Percentiles rank a stretch among this genome's conserved stretches.
Conservation (phyloP, 768 basidiomycete genomes). For the Lepiota subincarnata region DNA sequence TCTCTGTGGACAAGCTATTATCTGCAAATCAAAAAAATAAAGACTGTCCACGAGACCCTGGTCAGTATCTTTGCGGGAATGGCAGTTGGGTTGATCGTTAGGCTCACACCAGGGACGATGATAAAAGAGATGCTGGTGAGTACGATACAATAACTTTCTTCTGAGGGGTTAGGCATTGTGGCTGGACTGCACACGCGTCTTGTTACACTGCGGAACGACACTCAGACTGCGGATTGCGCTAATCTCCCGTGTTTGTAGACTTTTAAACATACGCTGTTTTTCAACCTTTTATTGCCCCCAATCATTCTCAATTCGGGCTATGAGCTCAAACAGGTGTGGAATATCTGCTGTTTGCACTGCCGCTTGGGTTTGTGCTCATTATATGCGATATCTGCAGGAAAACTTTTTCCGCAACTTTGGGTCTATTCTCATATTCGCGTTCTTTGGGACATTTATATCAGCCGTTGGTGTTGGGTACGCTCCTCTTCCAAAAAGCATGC, state of each 20-base stretch:
- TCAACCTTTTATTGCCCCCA: slow-evolving; percentile 95
- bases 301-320: slow-evolving; percentile 98
- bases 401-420: slow-evolving; percentile 99
- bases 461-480: slow-evolving; percentile 93
- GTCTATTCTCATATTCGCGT: slow-evolving; percentile 91
- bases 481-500: neutral
- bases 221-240: neutral
- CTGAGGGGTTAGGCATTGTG: neutral
- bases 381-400: slow-evolving; percentile 51
- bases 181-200: neutral
- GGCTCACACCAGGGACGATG: slow-evolving; percentile 88
- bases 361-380: slow-evolving; percentile 7
- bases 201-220: neutral
- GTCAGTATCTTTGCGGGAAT: slow-evolving; percentile 96
- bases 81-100: slow-evolving; percentile 88
- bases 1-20: slow-evolving; percentile 98
- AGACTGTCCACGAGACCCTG: slow-evolving; percentile 92
- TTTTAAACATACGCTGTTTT: slow-evolving; percentile 95
- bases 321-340: slow-evolving; percentile 86
- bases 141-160: slow-evolving; percentile 2
- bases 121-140: slow-evolving; percentile 97
- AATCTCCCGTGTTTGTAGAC: slow-evolving; percentile 47
- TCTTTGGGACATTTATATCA: slow-evolving; percentile 93
- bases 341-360: neutral
- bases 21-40: slow-evolving; percentile 93